Conservation (phyloP, 306 rosid species). For the Potentilla sterilis region DNA sequence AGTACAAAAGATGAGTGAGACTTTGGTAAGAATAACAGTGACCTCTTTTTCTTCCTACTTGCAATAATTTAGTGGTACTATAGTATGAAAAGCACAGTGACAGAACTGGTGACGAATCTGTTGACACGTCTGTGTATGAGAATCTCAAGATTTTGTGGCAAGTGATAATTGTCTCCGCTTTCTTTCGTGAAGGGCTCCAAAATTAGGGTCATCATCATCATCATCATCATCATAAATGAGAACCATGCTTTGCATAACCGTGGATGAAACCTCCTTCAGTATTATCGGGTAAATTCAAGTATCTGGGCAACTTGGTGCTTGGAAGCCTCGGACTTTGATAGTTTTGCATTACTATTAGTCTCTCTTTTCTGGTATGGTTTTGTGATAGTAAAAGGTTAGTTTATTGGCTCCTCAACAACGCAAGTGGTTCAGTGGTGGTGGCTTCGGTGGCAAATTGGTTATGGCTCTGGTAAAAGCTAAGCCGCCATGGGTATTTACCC, state of each 20-base stretch:
- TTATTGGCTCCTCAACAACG: neutral
- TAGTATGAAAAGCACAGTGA: neutral
- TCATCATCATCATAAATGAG: neutral
- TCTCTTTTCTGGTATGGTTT: neutral
- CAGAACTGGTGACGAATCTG: neutral
- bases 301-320: neutral
- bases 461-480: neutral
- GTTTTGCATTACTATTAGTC: neutral
- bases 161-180: neutral
- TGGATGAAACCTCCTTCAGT: neutral
- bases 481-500: no score
- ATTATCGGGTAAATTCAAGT: neutral
- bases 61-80: neutral
- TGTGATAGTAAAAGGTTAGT: neutral
- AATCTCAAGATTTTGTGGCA: constrained; percentile 5
- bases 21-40: neutral
- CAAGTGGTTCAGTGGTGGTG: neutral
- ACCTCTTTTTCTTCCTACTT: neutral
- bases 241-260: neutral
- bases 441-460: neutral
- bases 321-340: neutral
- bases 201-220: neutral
- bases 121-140: constrained; percentile 7
- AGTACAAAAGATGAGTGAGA: neutral
- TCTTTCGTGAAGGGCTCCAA: constrained; percentile 1